Base-by-base conservation (phyloP, 495 filamentous ascomycete genomes). In the Penicillium paxilli region DNA sequence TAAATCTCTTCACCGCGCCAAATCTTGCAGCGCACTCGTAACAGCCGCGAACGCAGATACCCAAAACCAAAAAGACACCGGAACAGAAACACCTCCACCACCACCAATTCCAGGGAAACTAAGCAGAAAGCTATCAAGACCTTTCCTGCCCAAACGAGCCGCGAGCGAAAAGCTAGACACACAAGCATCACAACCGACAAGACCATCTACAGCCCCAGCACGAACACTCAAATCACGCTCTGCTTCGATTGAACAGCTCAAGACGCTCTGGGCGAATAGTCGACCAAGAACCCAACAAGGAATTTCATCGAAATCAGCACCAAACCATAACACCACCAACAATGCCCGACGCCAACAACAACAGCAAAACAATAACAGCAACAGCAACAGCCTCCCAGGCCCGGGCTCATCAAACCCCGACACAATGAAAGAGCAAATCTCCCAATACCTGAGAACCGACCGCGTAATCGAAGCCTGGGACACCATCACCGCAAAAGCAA, bases 401-500 rank as follows among this genome's bases (percentile, higher is more conserved):
- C n/a, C n/a, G n/a, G n/a, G n/a, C n/a, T n/a, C n/a, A n/a, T n/a
- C n/a, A n/a, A n/a, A n/a, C 41, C 48, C 47, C 2, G 66, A 76
- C 7, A 66, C 57, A 4, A 63, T 76, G 65, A 74, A 69, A 59
- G 59, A 66, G 6, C 73, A 76, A 50, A 59, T 76, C 22, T 58
- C 64, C 44, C 71, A 73, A 9, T 76, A 67, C 54, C 60, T 76
- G 22, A 74, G 68, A 28, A 69, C 68, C 3, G 73, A 76, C 51
- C 64, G 65, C n/a, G 73, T 73, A 9, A 49, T 67, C n/a, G 71
- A 76, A 12, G 62, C 67, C 1, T 76, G 71, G 71, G 71, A 74
- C 22, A 63, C 23, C 37, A 59, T 64, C n/a, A 49, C 60, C 24
- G 56, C 59, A 12, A 65, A 60, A 21, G 51, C 62, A 4, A 40